Conservation (phyloP, 2,329 filamentous ascomycete genomes). For the Talaromyces sp. region DNA sequence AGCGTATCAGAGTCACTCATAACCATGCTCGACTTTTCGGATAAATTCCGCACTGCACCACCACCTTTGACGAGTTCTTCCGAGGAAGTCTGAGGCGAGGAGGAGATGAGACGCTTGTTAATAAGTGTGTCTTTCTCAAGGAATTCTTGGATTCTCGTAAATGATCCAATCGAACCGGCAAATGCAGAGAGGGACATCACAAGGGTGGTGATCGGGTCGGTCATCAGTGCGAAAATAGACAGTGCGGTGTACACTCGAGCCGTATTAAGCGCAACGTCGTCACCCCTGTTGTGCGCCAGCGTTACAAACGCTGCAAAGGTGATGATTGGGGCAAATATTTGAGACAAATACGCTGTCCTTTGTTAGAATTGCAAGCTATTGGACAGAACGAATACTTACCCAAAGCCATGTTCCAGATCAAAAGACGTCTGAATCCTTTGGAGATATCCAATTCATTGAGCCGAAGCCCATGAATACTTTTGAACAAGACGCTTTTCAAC, state of each 20-base stretch:
- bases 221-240: slow-evolving; percentile 23
- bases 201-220: slow-evolving; percentile 19
- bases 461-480: slow-evolving; percentile 35
- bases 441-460: slow-evolving; percentile 39
- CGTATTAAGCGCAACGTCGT: slow-evolving; percentile 23
- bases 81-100: not conserved
- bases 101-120: slow-evolving; percentile 3
- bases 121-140: slow-evolving; percentile 16
- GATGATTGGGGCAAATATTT: slow-evolving; percentile 35
- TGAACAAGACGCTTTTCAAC: slow-evolving; percentile 37
- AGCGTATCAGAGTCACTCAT: slow-evolving; percentile 20
- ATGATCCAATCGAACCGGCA: slow-evolving; percentile 35
- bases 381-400: slow-evolving; percentile 18
- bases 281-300: slow-evolving; percentile 12
- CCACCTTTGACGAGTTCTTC: slow-evolving; percentile 15
- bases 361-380: slow-evolving; percentile 1
- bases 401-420: slow-evolving; percentile 39
- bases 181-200: slow-evolving; percentile 28
- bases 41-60: slow-evolving; percentile 16
- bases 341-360: slow-evolving; percentile 32
- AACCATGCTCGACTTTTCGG: slow-evolving; percentile 20
- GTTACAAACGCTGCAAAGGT: slow-evolving; percentile 22
- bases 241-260: slow-evolving; percentile 23
- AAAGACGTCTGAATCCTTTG: slow-evolving; percentile 36
- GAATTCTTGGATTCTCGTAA: slow-evolving; percentile 39